Evolutionary conservation across 306 rosid species (phyloP).

Genomic region (Inga laurina): DNA sequence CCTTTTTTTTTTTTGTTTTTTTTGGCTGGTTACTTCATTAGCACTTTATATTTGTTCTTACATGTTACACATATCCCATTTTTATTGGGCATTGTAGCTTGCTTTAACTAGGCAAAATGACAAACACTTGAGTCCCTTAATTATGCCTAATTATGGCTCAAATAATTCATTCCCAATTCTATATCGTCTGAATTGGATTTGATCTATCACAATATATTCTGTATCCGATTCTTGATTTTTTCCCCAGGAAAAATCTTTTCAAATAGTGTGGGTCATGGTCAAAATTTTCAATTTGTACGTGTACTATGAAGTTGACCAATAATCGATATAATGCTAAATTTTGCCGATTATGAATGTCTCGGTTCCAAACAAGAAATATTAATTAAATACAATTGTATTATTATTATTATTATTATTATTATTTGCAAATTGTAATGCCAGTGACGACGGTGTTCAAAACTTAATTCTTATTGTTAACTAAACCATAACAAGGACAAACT

Average conservation of each 20-base stretch:
- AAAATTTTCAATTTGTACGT: background rate
- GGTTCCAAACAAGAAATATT: background rate
- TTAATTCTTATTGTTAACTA: background rate
- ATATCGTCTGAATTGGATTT: background rate
- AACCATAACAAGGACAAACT: background rate
- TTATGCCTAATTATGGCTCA: background rate
- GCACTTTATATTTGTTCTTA: background rate
- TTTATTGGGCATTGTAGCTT: background rate
- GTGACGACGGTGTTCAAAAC: background rate
- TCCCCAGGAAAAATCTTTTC: background rate
- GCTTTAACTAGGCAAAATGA: conserved; percentile 8
- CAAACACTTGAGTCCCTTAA: background rate
- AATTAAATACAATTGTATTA: too few species aligned
- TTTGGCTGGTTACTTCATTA: background rate
- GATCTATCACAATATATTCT: background rate
- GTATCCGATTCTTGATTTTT: background rate
- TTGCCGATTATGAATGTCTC: background rate
- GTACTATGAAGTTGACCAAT: background rate
- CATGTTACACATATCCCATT: background rate
- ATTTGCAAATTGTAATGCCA: background rate
- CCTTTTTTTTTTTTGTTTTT: background rate
- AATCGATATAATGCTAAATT: background rate
- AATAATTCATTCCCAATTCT: background rate
- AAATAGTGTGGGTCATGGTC: background rate
- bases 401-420: too few species aligned